Base-by-base conservation (phyloP, 768 basidiomycete species). In the Podaxis sp. region DNA sequence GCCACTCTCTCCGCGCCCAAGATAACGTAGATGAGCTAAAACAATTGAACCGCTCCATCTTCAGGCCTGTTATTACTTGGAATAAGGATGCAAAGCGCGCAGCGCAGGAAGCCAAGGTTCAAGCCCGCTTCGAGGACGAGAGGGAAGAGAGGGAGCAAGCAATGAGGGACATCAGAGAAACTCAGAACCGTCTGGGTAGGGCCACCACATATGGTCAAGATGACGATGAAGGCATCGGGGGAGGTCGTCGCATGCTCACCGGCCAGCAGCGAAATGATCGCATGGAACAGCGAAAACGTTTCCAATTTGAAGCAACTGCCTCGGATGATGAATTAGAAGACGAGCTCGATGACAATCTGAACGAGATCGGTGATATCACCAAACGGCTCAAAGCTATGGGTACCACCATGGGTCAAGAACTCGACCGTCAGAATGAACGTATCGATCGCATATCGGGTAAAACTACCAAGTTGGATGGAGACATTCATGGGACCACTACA, bases 281-380 rank as follows among this genome's bases (percentile, higher is more conserved):
- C 67, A 86, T 88, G 74, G 91, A 89, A 60, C 88, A 88, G 68
- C 81, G 92, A 67, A 85, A 88, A 69, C 85, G 91, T 38, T 98
- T 85, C 72, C 94, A 98, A 75, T 97, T 98, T 69, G 96, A 99
- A 67, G 86, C 87, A 27, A 90, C 86, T 40, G 93, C 83, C 2
- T 93, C 90, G 5, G 96, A 99, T 69, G 95, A 98, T 67, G 94
- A 96, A 75, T 66, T 96, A 1, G 96, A 99, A 77, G 90, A 98
- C 68, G 95, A 98, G 75, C 69, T 99, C 40, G 96, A 98, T 69
- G 86, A 83, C 66, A 98, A 98, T 73, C 77, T 99, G 25, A 87
- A 92, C 71, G 94, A 96, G 74, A 90, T 96, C 63, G 77, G 84
- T 38, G 87, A 87, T 55, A 84, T 89, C 56, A 85, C 91, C 2